Conservation (phyloP, 2,329 filamentous ascomycete species). For the Diaporthe sp. region DNA sequence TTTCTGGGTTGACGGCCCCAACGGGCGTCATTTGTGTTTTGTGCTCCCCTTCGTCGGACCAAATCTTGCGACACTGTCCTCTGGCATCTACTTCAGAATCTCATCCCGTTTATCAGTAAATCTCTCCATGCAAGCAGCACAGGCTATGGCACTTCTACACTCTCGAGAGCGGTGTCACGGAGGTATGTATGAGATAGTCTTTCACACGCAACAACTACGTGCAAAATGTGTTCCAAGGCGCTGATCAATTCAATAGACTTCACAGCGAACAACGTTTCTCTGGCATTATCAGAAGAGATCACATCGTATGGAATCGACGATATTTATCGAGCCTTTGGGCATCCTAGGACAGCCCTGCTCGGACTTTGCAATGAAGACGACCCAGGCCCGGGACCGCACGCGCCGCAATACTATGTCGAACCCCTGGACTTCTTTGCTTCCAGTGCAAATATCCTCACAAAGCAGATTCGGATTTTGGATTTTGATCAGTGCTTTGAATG, state of each 20-base stretch:
- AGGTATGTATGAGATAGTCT: background rate
- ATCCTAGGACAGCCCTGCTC: background rate
- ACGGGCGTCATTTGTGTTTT: conserved; percentile 14
- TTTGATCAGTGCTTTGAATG: background rate
- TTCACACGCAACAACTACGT: background rate
- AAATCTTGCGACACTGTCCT: conserved; percentile 12
- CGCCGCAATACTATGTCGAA: background rate
- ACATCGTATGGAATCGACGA: background rate
- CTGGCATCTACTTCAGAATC: conserved; percentile 1
- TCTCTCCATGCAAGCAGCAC: conserved; percentile 3
- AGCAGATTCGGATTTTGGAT: background rate
- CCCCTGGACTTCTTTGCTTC: background rate
- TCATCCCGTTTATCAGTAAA: background rate
- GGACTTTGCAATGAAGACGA: background rate
- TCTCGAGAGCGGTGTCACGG: background rate
- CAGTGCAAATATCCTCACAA: background rate
- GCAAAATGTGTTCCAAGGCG: no score
- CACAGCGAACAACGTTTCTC: background rate
- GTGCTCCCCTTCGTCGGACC: conserved; percentile 14
- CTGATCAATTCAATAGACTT: background rate
- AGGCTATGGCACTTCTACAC: conserved; percentile 3
- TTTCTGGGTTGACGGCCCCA: conserved; percentile 16
- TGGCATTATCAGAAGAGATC: background rate
- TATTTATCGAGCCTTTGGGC: background rate
- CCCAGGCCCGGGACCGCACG: background rate